Evolutionary conservation across 163 green algal species (phyloP).

Genomic region (Scenedesmus sp.): DNA sequence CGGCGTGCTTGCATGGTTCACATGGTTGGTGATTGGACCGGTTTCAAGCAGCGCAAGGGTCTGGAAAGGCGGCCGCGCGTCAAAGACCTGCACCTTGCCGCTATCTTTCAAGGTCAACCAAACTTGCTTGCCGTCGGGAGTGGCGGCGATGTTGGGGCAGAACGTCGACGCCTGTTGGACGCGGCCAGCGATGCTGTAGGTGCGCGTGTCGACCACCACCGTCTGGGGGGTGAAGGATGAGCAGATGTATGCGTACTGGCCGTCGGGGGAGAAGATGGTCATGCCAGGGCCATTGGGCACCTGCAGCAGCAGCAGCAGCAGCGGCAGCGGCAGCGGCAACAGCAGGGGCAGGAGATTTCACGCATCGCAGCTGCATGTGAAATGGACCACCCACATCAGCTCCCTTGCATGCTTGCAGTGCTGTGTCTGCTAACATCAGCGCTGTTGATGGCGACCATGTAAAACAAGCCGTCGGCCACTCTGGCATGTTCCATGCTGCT

Average conservation of each 20-base stretch:
- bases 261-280: conserved; percentile 48
- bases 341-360: conserved; percentile 20
- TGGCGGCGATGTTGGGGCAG: conserved; percentile 44
- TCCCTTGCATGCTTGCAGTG: too few species aligned
- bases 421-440: too few species aligned
- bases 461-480: too few species aligned
- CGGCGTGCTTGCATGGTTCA: conserved; percentile 14
- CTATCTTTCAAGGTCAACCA: conserved; percentile 48
- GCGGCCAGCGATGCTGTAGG: conserved; percentile 3
- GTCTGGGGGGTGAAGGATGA: conserved; percentile 6
- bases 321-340: too few species aligned
- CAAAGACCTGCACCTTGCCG: conserved; percentile 37
- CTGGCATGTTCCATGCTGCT: too few species aligned
- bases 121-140: conserved; percentile 27
- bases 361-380: too few species aligned
- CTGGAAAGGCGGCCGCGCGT: conserved; percentile 27
- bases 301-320: too few species aligned
- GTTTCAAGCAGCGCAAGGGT: conserved; percentile 5
- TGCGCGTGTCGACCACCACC: conserved; percentile 20
- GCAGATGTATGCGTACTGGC: conserved; percentile 43
- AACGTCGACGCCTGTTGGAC: conserved; percentile 32
- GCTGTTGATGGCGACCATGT: too few species aligned
- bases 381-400: too few species aligned
- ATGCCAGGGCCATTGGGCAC: conserved; percentile 34
- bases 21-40: conserved; percentile 44